Evolutionary conservation across 2,329 filamentous ascomycete species (phyloP).

Genomic region (Periconia sp.): DNA sequence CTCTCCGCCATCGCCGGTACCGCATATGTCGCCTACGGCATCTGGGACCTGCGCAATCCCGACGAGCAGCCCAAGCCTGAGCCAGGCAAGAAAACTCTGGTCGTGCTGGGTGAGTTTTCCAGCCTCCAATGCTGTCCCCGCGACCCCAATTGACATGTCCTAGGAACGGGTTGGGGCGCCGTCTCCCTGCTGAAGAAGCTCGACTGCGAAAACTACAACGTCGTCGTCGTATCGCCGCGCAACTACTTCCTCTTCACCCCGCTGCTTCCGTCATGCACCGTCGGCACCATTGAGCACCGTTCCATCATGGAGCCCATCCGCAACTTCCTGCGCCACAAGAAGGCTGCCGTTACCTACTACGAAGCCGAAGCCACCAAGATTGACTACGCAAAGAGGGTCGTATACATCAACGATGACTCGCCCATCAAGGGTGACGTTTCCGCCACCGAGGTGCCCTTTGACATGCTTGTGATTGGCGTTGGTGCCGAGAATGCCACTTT

Average conservation of each 20-base stretch:
- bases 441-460: constrained; percentile 90
- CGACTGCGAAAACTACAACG: constrained; percentile 99
- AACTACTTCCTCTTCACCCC: constrained; percentile 99
- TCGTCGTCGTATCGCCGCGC: constrained; percentile 94
- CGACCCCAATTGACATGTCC: constrained; percentile 16
- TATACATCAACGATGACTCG: constrained; percentile 90
- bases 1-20: constrained; percentile 72
- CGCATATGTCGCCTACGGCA: constrained; percentile 76
- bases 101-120: constrained; percentile 77
- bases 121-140: constrained; percentile 8
- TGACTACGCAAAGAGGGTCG: constrained; percentile 86
- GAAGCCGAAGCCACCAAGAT: constrained; percentile 97
- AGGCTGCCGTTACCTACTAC: constrained; percentile 92
- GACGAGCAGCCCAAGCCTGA: constrained; percentile 76
- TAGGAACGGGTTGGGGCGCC: constrained; percentile 95
- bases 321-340: constrained; percentile 94
- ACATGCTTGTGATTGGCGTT: constrained; percentile 97
- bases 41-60: constrained; percentile 84
- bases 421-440: constrained; percentile 84
- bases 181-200: constrained; percentile 98
- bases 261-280: constrained; percentile 94
- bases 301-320: constrained; percentile 99
- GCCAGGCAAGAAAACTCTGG: constrained; percentile 93
- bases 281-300: constrained; percentile 95
- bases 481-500: constrained; percentile 99